Percentiles rank a stretch among this genome's conserved stretches.
These are phyloP conservation scores for Lanmaoa rubissima DNA, from an alignment of 768 basidiomycete species.

Conservation along the genomic window DNA sequence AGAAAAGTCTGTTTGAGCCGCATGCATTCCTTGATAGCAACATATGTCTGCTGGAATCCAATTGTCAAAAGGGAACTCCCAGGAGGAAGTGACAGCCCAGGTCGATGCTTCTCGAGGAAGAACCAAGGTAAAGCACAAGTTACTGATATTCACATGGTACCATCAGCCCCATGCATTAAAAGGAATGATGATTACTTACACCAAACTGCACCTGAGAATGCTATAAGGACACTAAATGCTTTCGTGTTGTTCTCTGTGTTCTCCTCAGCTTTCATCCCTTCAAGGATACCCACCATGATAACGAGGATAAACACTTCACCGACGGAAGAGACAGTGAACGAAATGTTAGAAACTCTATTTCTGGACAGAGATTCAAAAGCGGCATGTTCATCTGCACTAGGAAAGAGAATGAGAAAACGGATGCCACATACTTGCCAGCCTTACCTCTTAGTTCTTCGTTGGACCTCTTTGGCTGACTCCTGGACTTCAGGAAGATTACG, in stretches of 20 bases:
- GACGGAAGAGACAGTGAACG: slow-evolving; percentile 64
- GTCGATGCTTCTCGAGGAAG: slow-evolving; percentile 61
- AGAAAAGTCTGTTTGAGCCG: slow-evolving; percentile 70
- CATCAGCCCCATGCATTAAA: neutral
- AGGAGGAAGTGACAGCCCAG: slow-evolving; percentile 58
- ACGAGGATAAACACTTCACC: slow-evolving; percentile 71
- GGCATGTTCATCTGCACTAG: slow-evolving; percentile 50
- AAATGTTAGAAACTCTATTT: slow-evolving; percentile 74
- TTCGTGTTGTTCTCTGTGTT: slow-evolving; percentile 73
- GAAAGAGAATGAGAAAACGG: neutral
- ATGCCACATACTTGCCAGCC: neutral
- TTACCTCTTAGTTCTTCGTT: slow-evolving; percentile 48
- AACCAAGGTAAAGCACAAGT: slow-evolving; percentile 75
- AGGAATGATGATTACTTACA: slow-evolving; percentile 37
- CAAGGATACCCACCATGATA: slow-evolving; percentile 73
- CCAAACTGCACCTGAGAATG: slow-evolving; percentile 78
- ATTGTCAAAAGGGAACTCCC: slow-evolving; percentile 57
- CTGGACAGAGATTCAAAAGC: slow-evolving; percentile 60
- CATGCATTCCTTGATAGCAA: slow-evolving; percentile 62
- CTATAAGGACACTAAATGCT: slow-evolving; percentile 74
- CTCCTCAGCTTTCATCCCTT: slow-evolving; percentile 56
- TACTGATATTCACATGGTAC: slow-evolving; percentile 36
- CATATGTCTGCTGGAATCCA: slow-evolving; percentile 65
- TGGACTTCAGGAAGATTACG: slow-evolving; percentile 69
- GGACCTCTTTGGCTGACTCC: slow-evolving; percentile 42